phyloP scores from a whole-genome alignment of 192 early-diverging fungal species.

The Rhizophagus prolifer region DNA sequence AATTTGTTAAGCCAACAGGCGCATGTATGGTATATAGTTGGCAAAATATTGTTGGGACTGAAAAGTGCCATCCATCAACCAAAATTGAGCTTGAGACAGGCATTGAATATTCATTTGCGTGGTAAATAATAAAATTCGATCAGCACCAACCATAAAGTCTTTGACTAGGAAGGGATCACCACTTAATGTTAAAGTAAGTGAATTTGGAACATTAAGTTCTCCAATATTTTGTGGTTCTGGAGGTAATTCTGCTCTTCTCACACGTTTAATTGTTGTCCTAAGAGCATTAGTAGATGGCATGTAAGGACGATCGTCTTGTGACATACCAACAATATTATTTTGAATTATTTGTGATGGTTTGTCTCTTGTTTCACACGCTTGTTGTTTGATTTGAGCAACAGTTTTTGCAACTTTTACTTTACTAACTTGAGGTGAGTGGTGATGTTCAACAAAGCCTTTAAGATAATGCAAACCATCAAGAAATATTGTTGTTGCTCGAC shows the following conservation, averaged over 20 bases:
- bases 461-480: constrained; percentile 3
- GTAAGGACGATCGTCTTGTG: background rate
- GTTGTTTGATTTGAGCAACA: background rate
- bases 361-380: background rate
- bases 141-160: too few species aligned
- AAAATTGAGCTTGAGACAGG: too few species aligned
- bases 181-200: too few species aligned
- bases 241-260: background rate
- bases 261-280: background rate
- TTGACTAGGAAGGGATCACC: too few species aligned
- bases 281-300: background rate
- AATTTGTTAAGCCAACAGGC: too few species aligned
- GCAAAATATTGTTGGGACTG: too few species aligned
- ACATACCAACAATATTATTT: background rate
- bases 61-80: too few species aligned
- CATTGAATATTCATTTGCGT: too few species aligned
- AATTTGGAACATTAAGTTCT: too few species aligned
- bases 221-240: background rate
- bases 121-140: too few species aligned
- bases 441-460: background rate
- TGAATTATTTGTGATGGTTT: constrained; percentile 10
- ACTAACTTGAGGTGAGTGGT: constrained; percentile 4
- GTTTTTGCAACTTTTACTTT: background rate
- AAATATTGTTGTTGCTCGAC: background rate
- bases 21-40: too few species aligned